Conservation (phyloP, 2,329 filamentous ascomycete genomes). For the Botrytis aclada region DNA sequence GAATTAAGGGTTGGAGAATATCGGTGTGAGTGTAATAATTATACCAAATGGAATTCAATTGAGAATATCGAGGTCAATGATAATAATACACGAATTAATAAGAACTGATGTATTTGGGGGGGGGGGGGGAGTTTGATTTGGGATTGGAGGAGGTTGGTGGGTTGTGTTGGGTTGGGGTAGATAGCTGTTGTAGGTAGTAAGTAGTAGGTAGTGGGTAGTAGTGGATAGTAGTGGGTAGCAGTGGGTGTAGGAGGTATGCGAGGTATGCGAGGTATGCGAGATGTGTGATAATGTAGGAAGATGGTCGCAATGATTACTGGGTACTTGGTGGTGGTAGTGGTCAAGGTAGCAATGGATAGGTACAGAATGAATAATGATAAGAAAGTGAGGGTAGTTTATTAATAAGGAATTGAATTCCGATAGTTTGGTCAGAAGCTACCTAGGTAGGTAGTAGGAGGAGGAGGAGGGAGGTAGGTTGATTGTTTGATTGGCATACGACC, state of each 20-base stretch:
- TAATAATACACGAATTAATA: neutral
- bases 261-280: neutral
- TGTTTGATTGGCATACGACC: neutral
- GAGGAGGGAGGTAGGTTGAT: too few species aligned
- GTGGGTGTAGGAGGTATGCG: neutral
- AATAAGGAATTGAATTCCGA: neutral
- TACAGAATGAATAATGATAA: neutral
- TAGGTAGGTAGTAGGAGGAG: neutral
- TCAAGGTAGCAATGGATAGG: neutral
- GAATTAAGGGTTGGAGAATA: constrained; percentile 1
- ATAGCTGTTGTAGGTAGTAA: neutral
- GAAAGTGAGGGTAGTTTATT: neutral
- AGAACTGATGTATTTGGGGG: neutral
- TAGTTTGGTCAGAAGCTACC: neutral
- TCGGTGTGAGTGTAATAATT: neutral
- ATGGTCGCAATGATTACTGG: neutral
- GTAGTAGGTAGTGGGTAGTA: neutral
- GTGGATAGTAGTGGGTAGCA: too few species aligned
- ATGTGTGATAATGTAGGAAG: neutral
- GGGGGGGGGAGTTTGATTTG: neutral
- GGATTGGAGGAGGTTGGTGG: constrained; percentile 8
- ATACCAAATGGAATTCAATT: neutral
- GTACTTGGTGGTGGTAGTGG: too few species aligned
- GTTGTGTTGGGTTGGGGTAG: neutral
- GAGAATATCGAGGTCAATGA: neutral